Evolutionary conservation across 148 eudicot genomes (phyloP).

Genomic region (Suaeda aralocaspica): DNA sequence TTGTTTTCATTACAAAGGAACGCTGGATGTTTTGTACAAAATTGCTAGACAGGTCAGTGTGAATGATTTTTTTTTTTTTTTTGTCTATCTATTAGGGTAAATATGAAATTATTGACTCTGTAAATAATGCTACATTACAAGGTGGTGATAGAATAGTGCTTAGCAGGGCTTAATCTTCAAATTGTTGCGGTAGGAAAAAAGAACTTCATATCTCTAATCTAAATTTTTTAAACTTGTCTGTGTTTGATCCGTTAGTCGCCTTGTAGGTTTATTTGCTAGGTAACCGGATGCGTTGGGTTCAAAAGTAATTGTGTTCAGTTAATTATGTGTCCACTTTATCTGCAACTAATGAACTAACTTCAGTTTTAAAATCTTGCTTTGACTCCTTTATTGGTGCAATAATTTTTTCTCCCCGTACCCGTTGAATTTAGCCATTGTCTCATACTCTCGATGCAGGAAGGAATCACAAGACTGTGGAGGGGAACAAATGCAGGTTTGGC

Average conservation of each 20-base stretch:
- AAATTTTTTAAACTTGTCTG: neutral
- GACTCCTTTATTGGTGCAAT: neutral
- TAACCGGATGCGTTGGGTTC: neutral
- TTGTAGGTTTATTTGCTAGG: neutral
- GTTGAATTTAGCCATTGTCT: neutral
- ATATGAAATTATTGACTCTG: neutral
- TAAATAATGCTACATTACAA: neutral
- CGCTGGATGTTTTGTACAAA: constrained; percentile 84
- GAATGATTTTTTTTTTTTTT: neutral
- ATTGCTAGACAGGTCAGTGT: constrained; percentile 76
- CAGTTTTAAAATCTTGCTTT: too few species aligned
- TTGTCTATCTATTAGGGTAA: neutral
- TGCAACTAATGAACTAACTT: neutral
- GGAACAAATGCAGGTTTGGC: constrained; percentile 97
- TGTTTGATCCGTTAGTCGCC: neutral
- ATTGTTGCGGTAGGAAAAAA: neutral
- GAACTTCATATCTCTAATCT: neutral
- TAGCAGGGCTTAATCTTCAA: neutral
- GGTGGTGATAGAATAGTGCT: neutral
- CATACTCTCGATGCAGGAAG: constrained; percentile 59
- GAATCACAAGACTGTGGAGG: constrained; percentile 79
- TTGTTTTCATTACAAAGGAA: constrained; percentile 95
- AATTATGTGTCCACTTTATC: neutral
- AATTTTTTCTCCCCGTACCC: neutral
- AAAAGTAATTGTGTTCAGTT: neutral